These are phyloP conservation scores for Craterostigma plantagineum DNA, from an alignment of 257 asterid species.

Conservation along the genomic window DNA sequence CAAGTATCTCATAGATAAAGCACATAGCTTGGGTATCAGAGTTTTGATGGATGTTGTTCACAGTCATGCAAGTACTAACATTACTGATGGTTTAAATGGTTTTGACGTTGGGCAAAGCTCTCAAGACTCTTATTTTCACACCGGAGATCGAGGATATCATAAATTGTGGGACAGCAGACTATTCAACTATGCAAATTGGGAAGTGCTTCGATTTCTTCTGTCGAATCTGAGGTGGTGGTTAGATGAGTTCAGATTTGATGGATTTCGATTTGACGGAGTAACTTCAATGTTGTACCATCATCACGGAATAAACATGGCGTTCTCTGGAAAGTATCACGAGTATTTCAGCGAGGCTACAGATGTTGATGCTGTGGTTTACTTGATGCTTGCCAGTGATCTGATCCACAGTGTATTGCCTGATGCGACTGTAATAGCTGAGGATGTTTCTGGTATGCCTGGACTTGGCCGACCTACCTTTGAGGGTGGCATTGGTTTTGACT, in stretches of 20 bases:
- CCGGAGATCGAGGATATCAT: conserved; percentile 83
- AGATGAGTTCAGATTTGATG: conserved; percentile 83
- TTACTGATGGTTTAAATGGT: conserved; percentile 84
- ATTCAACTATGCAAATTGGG: conserved; percentile 89
- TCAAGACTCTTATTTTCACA: conserved; percentile 84
- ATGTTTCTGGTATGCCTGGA: conserved; percentile 98
- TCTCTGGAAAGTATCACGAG: conserved; percentile 68
- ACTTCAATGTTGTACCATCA: conserved; percentile 95
- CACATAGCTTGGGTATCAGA: conserved; percentile 75
- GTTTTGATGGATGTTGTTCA: conserved; percentile 90
- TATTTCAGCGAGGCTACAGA: conserved; percentile 79
- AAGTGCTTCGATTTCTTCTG: conserved; percentile 89
- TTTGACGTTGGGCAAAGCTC: conserved; percentile 83
- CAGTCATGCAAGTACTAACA: conserved; percentile 86
- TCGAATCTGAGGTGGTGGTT: conserved; percentile 97
- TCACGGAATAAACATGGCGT: conserved; percentile 71
- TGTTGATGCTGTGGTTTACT: conserved; percentile 82
- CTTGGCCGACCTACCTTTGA: conserved; percentile 66
- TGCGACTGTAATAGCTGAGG: conserved; percentile 87
- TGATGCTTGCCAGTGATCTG: conserved; percentile 83
- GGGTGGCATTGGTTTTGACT: conserved; percentile 91
- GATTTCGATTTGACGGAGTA: conserved; percentile 94
- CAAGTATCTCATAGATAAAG: conserved; percentile 84
- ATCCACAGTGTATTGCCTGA: conserved; percentile 64
- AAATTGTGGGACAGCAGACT: conserved; percentile 85